Conservation (phyloP, 495 filamentous ascomycete species). For the Astrothelium subdiscretum region DNA sequence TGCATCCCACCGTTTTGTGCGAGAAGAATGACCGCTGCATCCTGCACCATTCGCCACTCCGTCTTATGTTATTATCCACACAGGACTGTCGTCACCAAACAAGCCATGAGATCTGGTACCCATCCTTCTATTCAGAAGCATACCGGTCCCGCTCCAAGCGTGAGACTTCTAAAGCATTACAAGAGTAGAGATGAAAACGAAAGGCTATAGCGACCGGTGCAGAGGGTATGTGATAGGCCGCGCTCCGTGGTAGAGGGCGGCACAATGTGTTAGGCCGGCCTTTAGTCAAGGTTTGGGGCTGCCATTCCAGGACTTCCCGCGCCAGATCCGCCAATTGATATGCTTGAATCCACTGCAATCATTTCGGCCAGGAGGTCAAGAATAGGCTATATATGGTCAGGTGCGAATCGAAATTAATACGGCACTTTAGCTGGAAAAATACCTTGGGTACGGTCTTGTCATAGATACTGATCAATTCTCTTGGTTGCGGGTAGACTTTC, state of each 20-base stretch:
- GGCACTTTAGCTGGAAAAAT: slow-evolving; percentile 9
- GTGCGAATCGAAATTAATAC: neutral
- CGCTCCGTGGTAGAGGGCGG: no score
- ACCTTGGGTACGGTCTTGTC: slow-evolving; percentile 95
- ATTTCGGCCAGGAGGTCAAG: slow-evolving; percentile 94
- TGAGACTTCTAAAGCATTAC: neutral
- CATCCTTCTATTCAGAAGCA: neutral
- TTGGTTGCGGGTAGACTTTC: slow-evolving; percentile 92
- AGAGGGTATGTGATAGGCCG: neutral
- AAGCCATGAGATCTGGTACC: neutral
- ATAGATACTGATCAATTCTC: slow-evolving; percentile 88
- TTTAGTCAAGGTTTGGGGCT: slow-evolving; percentile 1
- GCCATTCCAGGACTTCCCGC: neutral
- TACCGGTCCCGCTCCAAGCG: neutral
- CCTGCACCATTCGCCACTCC: neutral
- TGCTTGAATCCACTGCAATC: slow-evolving; percentile 75
- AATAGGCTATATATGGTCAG: slow-evolving; percentile 49
- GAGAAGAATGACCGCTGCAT: neutral
- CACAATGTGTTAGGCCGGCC: no score
- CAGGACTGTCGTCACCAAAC: neutral
- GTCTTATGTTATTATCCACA: no score
- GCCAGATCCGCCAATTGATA: slow-evolving; percentile 44
- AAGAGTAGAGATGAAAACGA: neutral
- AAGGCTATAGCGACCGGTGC: neutral
- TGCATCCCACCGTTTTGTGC: neutral